Evolutionary conservation across 345 rosid genomes (phyloP), one percentile per base, ranked within the genome.

Genomic region (Citrus hindsii): DNA sequence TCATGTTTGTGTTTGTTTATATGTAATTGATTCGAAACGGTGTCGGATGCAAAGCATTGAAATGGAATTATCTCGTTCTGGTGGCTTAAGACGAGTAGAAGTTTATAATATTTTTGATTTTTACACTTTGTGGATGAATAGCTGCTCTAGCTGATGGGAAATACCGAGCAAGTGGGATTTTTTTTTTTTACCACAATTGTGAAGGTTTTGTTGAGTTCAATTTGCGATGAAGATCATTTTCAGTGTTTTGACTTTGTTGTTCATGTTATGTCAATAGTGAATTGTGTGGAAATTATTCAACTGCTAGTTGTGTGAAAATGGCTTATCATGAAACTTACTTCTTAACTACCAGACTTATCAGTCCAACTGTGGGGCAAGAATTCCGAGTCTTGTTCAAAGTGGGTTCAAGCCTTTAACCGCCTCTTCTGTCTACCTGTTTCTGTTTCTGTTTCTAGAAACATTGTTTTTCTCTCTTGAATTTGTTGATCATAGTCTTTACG

Each of bases 31-130:
- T 16, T 59, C 3, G 25, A 35, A 35, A 66, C 48, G 2, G 70
- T 21, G 27, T 9, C 48, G 27, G 48, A 35, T 37, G 46, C 70
- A 21, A 22, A 21, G 46, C 48, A 35, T 22, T 32, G n/a, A 9
- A 63, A 65, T 48, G 71, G 63, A 75, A 75, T 30, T 32, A 75
- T 61, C 76, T 56, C 25, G 27, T 73, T 58, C 65, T 35, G 65
- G 76, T 58, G 66, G 66, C 48, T 37, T 73, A 30, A 35, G 66
- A 0, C 66, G 0, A 59, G 19, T 55, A 9, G 42, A 53, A 9
- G 9, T 64, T 35, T 19, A 64, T 10, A 16, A 51, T 6, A n/a
- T 22, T 73, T 73, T 73, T 73, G 1, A 56, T 4, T 30, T 30
- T 56, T 71, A 21, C 12, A 19, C 19, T 27, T 55, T 32, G 75